Percentiles rank a stretch among this genome's conserved stretches.
These are phyloP conservation scores for Polytrichum formosum DNA, from an alignment of 225 moss, liverwort and hornwort genomes.

Conservation along the genomic window DNA sequence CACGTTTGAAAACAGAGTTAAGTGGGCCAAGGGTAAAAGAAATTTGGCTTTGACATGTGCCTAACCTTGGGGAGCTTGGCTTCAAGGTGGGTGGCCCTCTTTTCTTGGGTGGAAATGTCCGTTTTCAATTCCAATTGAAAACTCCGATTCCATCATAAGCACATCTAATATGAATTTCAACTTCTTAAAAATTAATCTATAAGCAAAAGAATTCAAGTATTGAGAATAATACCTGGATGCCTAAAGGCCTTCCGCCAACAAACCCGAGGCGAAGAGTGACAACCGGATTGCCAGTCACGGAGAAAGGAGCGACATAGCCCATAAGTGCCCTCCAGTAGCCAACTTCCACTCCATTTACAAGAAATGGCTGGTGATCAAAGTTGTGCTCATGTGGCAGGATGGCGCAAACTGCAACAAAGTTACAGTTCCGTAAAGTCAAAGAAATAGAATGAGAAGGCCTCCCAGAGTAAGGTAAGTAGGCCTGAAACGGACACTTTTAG, in stretches of 20 bases:
- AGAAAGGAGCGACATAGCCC: conserved; percentile 67
- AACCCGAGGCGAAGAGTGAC: conserved; percentile 67
- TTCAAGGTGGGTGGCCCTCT: too few relatives aligned
- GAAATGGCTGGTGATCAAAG: conserved; percentile 39
- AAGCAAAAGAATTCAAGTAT: background rate
- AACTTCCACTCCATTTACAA: conserved; percentile 42
- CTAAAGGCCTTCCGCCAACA: conserved; percentile 64
- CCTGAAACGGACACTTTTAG: too few relatives aligned
- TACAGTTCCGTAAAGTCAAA: too few relatives aligned
- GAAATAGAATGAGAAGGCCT: too few relatives aligned
- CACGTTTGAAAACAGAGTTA: too few relatives aligned
- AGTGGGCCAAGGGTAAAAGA: too few relatives aligned
- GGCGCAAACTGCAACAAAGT: conserved; percentile 52
- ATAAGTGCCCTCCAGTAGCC: conserved; percentile 61
- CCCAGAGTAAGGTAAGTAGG: too few relatives aligned
- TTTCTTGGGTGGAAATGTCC: too few relatives aligned
- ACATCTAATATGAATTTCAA: background rate
- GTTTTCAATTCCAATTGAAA: too few relatives aligned
- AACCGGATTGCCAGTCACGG: conserved; percentile 70
- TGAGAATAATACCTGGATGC: conserved; percentile 53
- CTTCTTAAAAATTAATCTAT: background rate
- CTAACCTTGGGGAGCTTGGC: too few relatives aligned
- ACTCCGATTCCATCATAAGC: too few relatives aligned
- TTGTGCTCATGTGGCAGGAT: conserved; percentile 78
- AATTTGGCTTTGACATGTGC: too few relatives aligned